Evolutionary conservation across 139 green algal genomes (phyloP).

Genomic region (Diplosphaera chodatii): DNA sequence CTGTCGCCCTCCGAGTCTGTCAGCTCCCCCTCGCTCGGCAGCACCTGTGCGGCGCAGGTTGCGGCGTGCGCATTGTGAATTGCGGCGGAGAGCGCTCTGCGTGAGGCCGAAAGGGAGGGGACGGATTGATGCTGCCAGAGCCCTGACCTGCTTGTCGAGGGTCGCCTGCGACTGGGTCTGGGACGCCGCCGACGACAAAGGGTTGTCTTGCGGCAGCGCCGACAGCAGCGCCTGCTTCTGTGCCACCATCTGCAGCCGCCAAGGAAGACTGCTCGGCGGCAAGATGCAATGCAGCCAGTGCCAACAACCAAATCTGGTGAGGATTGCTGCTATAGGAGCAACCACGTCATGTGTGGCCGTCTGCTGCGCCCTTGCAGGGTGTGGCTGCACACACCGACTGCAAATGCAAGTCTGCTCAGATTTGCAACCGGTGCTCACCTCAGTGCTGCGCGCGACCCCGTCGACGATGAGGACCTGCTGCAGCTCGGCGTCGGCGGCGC

Average conservation of each 20-base stretch:
- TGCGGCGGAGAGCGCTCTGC: neutral
- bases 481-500: neutral
- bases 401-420: too few species aligned
- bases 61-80: neutral
- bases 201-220: neutral
- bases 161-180: neutral
- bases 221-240: constrained; percentile 1
- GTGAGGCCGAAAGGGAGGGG: too few species aligned
- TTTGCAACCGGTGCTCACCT: neutral
- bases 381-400: too few species aligned
- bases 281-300: too few species aligned
- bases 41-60: neutral
- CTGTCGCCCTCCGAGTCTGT: neutral
- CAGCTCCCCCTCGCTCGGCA: constrained; percentile 2
- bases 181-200: too few species aligned
- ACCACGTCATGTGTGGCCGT: too few species aligned
- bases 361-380: too few species aligned
- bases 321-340: too few species aligned
- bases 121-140: neutral
- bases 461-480: neutral
- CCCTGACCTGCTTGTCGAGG: neutral
- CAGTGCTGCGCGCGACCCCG: neutral
- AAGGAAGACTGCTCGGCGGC: too few species aligned
- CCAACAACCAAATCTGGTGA: too few species aligned
- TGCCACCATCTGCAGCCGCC: neutral